phyloP scores from a whole-genome alignment of 305 asterid species.

The Plantago coronopus region DNA sequence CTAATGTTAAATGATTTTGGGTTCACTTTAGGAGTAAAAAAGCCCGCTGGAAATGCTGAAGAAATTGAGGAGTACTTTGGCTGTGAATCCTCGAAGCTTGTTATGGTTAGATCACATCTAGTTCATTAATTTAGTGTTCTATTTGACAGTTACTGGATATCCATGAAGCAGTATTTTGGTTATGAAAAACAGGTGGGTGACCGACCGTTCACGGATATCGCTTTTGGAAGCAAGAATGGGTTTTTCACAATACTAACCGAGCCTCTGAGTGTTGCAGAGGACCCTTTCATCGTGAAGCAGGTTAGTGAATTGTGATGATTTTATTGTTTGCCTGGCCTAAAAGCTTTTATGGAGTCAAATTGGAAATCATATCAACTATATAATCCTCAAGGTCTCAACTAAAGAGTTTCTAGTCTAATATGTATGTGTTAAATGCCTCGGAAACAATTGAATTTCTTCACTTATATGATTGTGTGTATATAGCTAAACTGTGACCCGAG shows the following conservation, averaged over 20 bases:
- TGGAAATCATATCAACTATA: not conserved
- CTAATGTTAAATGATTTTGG: slow-evolving; percentile 16
- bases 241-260: slow-evolving; percentile 80
- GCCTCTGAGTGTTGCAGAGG: slow-evolving; percentile 74
- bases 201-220: slow-evolving; percentile 89
- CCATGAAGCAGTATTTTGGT: slow-evolving; percentile 20
- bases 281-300: slow-evolving; percentile 83
- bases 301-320: slow-evolving; percentile 34
- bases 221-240: slow-evolving; percentile 81
- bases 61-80: slow-evolving; percentile 82
- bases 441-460: no score
- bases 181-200: slow-evolving; percentile 76
- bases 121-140: not conserved
- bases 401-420: no score
- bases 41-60: slow-evolving; percentile 90
- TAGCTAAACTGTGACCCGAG: no score
- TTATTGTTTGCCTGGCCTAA: slow-evolving; percentile 8
- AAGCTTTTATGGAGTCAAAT: slow-evolving; percentile 1
- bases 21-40: slow-evolving; percentile 56
- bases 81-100: slow-evolving; percentile 73
- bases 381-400: no score
- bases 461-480: no score
- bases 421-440: no score
- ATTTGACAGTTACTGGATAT: not conserved
- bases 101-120: slow-evolving; percentile 51